phyloP scores from a whole-genome alignment of 192 early-diverging fungal species.

The Globomyces pollinis-pini region DNA sequence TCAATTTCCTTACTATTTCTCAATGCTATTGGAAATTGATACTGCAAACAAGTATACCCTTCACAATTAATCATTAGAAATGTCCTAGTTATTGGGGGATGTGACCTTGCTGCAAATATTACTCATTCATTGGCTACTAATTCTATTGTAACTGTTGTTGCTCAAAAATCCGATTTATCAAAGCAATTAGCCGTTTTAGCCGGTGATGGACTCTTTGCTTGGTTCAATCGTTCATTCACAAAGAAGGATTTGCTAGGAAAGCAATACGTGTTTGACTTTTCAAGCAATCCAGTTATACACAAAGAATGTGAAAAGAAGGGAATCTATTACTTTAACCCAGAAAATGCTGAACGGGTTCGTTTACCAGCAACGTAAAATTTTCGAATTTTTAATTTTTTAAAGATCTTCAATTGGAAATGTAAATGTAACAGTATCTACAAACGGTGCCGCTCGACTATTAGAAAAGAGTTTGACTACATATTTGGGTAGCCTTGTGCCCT shows the following conservation, averaged over 20 bases:
- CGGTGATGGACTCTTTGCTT: slow-evolving; percentile 17
- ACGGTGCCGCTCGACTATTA: slow-evolving; percentile 75
- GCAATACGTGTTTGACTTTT: slow-evolving; percentile 55
- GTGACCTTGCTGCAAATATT: neutral
- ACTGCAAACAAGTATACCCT: too few species aligned
- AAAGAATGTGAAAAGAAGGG: slow-evolving; percentile 1
- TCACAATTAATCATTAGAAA: too few species aligned
- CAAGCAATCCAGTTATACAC: neutral
- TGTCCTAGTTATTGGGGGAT: slow-evolving; percentile 9
- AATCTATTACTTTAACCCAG: neutral
- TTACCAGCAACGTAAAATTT: neutral
- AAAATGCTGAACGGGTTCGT: neutral
- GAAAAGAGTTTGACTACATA: slow-evolving; percentile 67
- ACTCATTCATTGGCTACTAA: neutral
- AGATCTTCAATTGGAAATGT: neutral
- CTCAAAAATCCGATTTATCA: slow-evolving; percentile 4
- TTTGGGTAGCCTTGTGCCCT: slow-evolving; percentile 57
- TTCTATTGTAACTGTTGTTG: slow-evolving; percentile 6
- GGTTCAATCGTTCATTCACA: slow-evolving; percentile 18
- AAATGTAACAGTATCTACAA: slow-evolving; percentile 32
- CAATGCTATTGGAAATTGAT: too few species aligned
- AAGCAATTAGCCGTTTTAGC: neutral
- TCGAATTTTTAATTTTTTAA: neutral
- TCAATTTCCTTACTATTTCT: too few species aligned
- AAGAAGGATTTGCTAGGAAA: slow-evolving; percentile 24